phyloP scores from a whole-genome alignment of 73 alveolate species.

The Paramecium biaurelia region DNA sequence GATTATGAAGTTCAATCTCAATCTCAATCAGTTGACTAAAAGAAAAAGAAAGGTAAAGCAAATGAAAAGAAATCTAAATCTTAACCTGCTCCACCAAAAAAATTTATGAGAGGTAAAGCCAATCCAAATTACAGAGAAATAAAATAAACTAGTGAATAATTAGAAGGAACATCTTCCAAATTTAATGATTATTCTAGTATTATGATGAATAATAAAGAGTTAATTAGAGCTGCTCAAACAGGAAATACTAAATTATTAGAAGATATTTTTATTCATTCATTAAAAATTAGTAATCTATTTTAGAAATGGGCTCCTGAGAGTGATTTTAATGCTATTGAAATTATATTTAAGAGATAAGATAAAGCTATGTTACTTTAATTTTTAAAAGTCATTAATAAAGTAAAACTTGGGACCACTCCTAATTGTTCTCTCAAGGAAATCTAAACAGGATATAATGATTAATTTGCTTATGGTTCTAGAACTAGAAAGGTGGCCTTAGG shows the following conservation, averaged over 20 bases:
- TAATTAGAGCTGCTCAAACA: constrained; percentile 68
- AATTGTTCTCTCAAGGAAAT: constrained; percentile 74
- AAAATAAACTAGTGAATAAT: neutral
- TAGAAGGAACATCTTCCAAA: neutral
- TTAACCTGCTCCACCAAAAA: neutral
- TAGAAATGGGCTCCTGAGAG: constrained; percentile 47
- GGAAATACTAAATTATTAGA: constrained; percentile 69
- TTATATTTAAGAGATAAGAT: constrained; percentile 73
- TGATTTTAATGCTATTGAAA: constrained; percentile 76
- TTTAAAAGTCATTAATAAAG: constrained; percentile 54
- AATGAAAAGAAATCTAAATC: neutral
- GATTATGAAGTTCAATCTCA: neutral
- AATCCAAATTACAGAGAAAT: neutral
- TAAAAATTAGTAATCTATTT: neutral
- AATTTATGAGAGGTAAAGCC: neutral
- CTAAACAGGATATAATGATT: constrained; percentile 86
- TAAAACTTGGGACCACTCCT: constrained; percentile 61
- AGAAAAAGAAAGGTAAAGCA: neutral
- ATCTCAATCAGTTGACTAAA: neutral
- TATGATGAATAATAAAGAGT: constrained; percentile 20
- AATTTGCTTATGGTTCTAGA: constrained; percentile 87
- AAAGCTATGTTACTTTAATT: constrained; percentile 76
- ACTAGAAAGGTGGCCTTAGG: constrained; percentile 89
- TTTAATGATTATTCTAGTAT: neutral
- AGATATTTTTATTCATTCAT: constrained; percentile 68